Evolutionary conservation across 805 yeast species (phyloP), one percentile per base, ranked within the genome.

Genomic region (Starmerella powellii): DNA sequence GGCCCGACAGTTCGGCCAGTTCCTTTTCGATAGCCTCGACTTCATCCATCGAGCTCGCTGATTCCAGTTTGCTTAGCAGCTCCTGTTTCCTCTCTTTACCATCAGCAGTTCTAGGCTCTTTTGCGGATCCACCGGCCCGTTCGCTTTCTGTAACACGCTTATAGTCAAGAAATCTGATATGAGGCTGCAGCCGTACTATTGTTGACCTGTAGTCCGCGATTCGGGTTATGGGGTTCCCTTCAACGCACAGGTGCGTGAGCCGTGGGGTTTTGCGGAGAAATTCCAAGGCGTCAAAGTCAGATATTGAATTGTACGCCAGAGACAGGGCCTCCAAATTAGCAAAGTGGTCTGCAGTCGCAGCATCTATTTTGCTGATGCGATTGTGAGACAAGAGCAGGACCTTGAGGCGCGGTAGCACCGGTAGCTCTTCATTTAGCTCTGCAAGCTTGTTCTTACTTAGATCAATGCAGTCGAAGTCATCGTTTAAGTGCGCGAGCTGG

Each of bases 371-470:
- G 2, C 29, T 8, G 3, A 86, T 73, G 46, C 71, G 63, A 58
- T 88, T 88, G 45, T 74, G 70, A 0, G 80, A 78, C 18, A 78
- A 51, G 8, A 86, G 63, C 2, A 88, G 52, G 0, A 79, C 71
- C 34, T 67, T 38, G 31, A 70, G 55, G 17, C 45, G 54, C 0
- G 78, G 83, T 29, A 72, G 65, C 54, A n/a, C n/a, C n/a, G n/a
- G n/a, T 64, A 66, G 18, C 17, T 15, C 13, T 70, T 67, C 5
- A 88, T 50, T 2, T 65, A 66, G 1, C 68, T 60, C n/a, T n/a
- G n/a, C n/a, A n/a, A 88, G 61, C 27, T 74, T 78, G 60, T 88
- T 88, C 54, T 80, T 78, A 1, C 88, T 74, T 26, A 88, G 56
- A 57, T 88, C 96, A 2, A 88, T 60, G 13, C 69, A 73, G 46